Base-by-base conservation (phyloP, 371 early-diverging fungal genomes). In the Zancudomyces culisetae region DNA sequence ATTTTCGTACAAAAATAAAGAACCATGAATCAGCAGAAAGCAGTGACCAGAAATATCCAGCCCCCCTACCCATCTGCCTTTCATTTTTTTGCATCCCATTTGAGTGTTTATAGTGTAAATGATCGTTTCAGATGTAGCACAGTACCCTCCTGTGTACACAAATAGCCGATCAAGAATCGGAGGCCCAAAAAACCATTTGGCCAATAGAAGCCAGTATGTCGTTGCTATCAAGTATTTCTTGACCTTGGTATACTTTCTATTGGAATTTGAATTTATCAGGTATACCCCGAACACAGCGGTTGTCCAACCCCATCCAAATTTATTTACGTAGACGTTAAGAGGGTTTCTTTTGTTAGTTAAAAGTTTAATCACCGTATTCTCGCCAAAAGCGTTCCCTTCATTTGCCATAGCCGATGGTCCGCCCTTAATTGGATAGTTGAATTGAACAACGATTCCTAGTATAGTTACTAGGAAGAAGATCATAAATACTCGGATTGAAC, bases 31-130 rank as follows among this genome's bases (percentile, higher is more conserved):
- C 56, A 92, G 60, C 53, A 92, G 58, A 47, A 93, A 77, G 61
- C 87, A 87, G 62, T 93, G 94, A 2, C 94, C 94, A 0, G 85
- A 84, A 18, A 89, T 70, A 65, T 90, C 89, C 52, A 82, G 72
- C 10, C 87, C 87, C 29, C 80, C 81, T 15, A 53, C 27, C 87
- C 89, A 89, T 18, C 52, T 51, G 13, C 87, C 88, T 6, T 85
- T 85, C n/a, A 70, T 56, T 2, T 55, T 43, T 26, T 75, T 64
- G 61, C 90, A 88, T 2, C 57, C 55, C 13, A 13, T 10, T 15
- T 27, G 19, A 6, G 55, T 51, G 19, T 21, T 27, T 30, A 55
- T 29, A 28, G 56, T 56, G n/a, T n/a, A n/a, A n/a, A n/a, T n/a
- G n/a, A n/a, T n/a, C 35, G 41, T 42, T n/a, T 42, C 39, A 8